A percentile compares a stretch with the other conserved stretches of the same genome.
phyloP scores from a whole-genome alignment of 139 green algal genomes.

The Nannochloris sp. region DNA sequence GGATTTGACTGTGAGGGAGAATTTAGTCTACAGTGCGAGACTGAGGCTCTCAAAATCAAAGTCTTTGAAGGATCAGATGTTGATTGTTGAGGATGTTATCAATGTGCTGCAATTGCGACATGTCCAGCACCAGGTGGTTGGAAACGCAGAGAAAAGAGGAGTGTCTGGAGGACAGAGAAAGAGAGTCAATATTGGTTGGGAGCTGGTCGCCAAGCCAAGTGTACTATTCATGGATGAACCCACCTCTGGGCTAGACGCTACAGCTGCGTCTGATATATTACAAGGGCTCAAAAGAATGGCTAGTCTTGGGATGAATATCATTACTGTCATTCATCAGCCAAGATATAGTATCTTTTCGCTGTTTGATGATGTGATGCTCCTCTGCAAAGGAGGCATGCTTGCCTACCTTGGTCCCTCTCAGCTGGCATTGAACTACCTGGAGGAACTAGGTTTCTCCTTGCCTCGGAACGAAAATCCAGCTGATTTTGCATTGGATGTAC shows the following conservation, averaged over 20 bases:
- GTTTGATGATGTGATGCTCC: conserved; percentile 66
- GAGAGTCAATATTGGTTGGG: conserved; percentile 67
- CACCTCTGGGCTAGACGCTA: conserved; percentile 53
- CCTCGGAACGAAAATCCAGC: conserved; percentile 56
- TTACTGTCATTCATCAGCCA: conserved; percentile 60
- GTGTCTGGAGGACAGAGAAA: conserved; percentile 73
- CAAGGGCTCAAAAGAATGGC: conserved; percentile 35
- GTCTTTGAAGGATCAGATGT: conserved; percentile 10
- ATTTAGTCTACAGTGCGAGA: conserved; percentile 53
- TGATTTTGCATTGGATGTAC: conserved; percentile 53
- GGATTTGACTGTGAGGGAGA: conserved; percentile 56
- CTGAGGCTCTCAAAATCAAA: conserved; percentile 37
- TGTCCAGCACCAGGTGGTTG: conserved; percentile 46
- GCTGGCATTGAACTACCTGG: conserved; percentile 43
- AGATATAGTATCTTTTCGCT: conserved; percentile 60
- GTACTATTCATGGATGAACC: conserved; percentile 63
- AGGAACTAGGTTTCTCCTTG: conserved; percentile 41
- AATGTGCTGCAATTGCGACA: conserved; percentile 21
- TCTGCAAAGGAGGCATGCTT: conserved; percentile 43
- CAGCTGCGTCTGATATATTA: conserved; percentile 60
- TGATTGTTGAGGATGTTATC: conserved; percentile 28
- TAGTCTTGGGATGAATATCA: conserved; percentile 57
- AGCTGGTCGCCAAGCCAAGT: conserved; percentile 55
- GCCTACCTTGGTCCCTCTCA: conserved; percentile 43
- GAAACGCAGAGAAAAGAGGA: conserved; percentile 38